These are phyloP conservation scores for Cryptococcus sp. DNA, from an alignment of 1,284 basidiomycete species.

Conservation along the genomic window DNA sequence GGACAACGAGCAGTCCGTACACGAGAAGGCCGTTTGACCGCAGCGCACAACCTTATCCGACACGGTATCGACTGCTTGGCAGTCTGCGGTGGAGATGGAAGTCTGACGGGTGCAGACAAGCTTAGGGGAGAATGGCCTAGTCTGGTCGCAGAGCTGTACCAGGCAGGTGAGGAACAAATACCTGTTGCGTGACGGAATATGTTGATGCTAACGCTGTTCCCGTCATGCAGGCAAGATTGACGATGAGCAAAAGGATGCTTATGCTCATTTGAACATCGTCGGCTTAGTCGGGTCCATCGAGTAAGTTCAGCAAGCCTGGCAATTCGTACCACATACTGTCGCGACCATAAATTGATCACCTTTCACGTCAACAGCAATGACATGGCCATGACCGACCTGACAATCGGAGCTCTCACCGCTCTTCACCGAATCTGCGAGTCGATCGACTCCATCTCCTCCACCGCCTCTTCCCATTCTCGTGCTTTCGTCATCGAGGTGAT, in stretches of 20 bases:
- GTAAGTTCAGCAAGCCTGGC: slow-evolving; percentile 28
- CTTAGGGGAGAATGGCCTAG: slow-evolving; percentile 92
- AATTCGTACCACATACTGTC: neutral
- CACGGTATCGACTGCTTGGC: slow-evolving; percentile 96
- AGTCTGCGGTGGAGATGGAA: slow-evolving; percentile 96
- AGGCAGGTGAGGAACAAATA: slow-evolving; percentile 57
- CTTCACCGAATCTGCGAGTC: slow-evolving; percentile 95
- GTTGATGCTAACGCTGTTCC: neutral
- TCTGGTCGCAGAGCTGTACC: slow-evolving; percentile 69
- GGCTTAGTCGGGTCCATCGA: slow-evolving; percentile 98
- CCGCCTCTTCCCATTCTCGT: slow-evolving; percentile 90
- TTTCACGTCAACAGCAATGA: slow-evolving; percentile 64
- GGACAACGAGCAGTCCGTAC: slow-evolving; percentile 63
- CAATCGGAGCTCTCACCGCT: slow-evolving; percentile 94
- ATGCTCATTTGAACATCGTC: slow-evolving; percentile 89
- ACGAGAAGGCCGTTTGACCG: slow-evolving; percentile 78
- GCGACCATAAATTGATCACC: neutral
- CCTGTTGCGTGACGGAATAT: neutral
- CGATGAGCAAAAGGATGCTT: slow-evolving; percentile 67
- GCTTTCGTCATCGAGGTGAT: slow-evolving; percentile 99
- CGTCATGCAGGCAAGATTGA: slow-evolving; percentile 65
- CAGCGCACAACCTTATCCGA: slow-evolving; percentile 87
- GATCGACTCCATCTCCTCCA: slow-evolving; percentile 97
- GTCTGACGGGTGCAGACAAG: slow-evolving; percentile 91
- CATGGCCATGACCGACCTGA: slow-evolving; percentile 96